phyloP scores from a whole-genome alignment of 257 asterid species.

The Lantana camara region DNA sequence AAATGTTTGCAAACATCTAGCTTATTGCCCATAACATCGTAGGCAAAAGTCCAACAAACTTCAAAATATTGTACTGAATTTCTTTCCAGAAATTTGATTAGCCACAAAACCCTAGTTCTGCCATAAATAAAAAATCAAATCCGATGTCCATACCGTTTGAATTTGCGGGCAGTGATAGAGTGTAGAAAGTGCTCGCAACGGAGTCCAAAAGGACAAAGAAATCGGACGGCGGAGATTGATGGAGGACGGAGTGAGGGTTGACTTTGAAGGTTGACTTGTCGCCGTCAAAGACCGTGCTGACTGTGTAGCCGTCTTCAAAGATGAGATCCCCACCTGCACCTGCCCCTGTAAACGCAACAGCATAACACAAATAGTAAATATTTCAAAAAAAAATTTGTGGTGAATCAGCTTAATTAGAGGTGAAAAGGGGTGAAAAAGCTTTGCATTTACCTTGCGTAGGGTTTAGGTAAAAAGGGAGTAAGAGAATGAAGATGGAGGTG shows the following conservation, averaged over 20 bases:
- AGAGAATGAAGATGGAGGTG: slow-evolving; percentile 23
- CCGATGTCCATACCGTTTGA: slow-evolving; percentile 21
- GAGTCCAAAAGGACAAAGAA: slow-evolving; percentile 71
- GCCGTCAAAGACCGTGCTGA: slow-evolving; percentile 72
- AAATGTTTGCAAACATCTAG: too few relatives aligned
- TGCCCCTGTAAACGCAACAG: slow-evolving; percentile 34
- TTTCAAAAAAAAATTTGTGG: neutral
- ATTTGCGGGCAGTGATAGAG: slow-evolving; percentile 45
- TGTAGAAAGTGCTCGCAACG: slow-evolving; percentile 61
- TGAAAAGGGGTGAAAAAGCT: too few relatives aligned
- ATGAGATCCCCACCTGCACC: slow-evolving; percentile 40
- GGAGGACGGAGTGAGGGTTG: slow-evolving; percentile 56
- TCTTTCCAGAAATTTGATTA: neutral
- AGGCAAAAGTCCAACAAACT: neutral
- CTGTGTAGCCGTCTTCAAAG: slow-evolving; percentile 80
- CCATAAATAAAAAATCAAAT: neutral
- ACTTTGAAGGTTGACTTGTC: slow-evolving; percentile 52
- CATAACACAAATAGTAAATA: neutral
- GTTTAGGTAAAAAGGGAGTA: slow-evolving; percentile 27
- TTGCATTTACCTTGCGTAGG: slow-evolving; percentile 40
- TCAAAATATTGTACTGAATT: neutral
- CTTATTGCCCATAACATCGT: neutral
- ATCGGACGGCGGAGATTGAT: slow-evolving; percentile 54
- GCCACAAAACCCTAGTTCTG: slow-evolving; percentile 28
- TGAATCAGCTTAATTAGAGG: neutral